Conservation (phyloP, 768 basidiomycete species). For the Neoboletus magnificus region DNA sequence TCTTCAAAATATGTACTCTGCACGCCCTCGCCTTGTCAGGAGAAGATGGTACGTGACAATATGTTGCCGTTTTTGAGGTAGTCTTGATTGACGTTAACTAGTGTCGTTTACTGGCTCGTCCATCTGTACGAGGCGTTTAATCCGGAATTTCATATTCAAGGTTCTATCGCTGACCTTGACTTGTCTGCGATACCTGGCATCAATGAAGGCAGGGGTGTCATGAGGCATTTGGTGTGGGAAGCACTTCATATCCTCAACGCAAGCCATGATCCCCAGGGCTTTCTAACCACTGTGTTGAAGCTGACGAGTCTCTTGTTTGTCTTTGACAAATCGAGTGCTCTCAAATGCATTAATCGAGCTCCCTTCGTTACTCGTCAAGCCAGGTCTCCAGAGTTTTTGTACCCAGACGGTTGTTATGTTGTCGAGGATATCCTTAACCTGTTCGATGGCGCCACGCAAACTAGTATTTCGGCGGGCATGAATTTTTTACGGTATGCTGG, state of each 20-base stretch:
- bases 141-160: constrained; percentile 47
- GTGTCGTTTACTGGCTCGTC: constrained; percentile 37
- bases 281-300: constrained; percentile 1
- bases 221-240: constrained; percentile 46
- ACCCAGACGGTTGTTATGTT: constrained; percentile 21
- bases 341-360: constrained; percentile 35
- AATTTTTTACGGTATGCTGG: constrained; percentile 36
- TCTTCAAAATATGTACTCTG: constrained; percentile 31
- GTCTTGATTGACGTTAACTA: neutral
- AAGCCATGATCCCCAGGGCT: too few species aligned
- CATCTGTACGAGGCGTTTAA: constrained; percentile 48
- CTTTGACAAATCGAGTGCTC: constrained; percentile 35
- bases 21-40: neutral
- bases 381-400: constrained; percentile 1
- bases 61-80: too few species aligned
- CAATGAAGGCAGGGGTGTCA: constrained; percentile 31
- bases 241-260: constrained; percentile 12
- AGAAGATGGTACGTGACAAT: constrained; percentile 5
- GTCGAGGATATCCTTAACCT: constrained; percentile 32
- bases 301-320: constrained; percentile 36
- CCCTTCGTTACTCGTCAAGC: constrained; percentile 14
- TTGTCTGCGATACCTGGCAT: constrained; percentile 39
- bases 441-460: constrained; percentile 23
- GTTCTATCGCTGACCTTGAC: constrained; percentile 38
- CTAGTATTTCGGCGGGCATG: constrained; percentile 34